phyloP scores from a whole-genome alignment of 371 early-diverging fungal species.

The Smittium mucronatum region DNA sequence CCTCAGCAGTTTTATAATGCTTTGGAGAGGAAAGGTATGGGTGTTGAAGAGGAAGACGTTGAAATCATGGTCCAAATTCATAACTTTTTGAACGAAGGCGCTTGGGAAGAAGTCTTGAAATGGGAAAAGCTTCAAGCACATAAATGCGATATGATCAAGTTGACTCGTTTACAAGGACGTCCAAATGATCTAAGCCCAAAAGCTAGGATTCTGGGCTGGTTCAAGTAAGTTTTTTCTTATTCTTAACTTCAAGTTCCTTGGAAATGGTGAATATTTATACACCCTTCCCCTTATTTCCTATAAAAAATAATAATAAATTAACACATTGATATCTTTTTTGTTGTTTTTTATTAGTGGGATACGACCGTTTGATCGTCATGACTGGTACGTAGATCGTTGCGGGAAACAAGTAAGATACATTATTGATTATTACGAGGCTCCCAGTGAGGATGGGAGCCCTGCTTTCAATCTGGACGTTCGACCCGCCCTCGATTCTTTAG shows the following conservation, averaged over 20 bases:
- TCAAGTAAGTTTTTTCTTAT: conserved; percentile 27
- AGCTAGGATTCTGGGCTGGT: conserved; percentile 41
- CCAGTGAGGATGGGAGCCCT: conserved; percentile 45
- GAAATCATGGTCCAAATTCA: conserved; percentile 92
- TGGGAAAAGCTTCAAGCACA: conserved; percentile 53
- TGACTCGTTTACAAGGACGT: conserved; percentile 68
- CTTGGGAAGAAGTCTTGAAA: conserved; percentile 83
- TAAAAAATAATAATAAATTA: conserved; percentile 35
- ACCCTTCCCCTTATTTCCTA: conserved; percentile 30
- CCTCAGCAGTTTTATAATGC: conserved; percentile 95
- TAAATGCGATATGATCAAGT: conserved; percentile 40
- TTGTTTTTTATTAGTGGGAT: conserved; percentile 46
- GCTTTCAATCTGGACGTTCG: conserved; percentile 69
- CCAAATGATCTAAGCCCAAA: conserved; percentile 65
- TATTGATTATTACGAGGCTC: conserved; percentile 84
- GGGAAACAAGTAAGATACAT: conserved; percentile 86
- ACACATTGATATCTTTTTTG: conserved; percentile 48
- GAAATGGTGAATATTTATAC: background rate
- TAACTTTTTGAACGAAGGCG: conserved; percentile 90
- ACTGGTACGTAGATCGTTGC: conserved; percentile 93
- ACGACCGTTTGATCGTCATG: conserved; percentile 94
- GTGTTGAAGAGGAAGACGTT: conserved; percentile 77
- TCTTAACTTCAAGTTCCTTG: background rate
- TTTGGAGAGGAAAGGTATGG: conserved; percentile 83
- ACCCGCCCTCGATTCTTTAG: conserved; percentile 60